Evolutionary conservation across 1,139 yeast genomes (phyloP).

Genomic region (Pichia sp.): DNA sequence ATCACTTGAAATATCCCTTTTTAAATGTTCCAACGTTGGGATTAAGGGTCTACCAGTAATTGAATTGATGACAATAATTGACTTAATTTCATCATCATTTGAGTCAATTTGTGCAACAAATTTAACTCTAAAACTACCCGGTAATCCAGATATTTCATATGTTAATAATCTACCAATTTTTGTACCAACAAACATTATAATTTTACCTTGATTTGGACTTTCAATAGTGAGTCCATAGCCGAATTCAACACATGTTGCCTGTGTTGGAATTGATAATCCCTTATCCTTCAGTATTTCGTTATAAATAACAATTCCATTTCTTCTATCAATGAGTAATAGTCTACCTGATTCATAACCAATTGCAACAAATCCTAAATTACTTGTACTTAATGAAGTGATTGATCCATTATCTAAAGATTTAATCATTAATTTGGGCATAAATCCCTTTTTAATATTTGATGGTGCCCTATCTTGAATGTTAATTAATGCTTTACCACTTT

Average conservation of each 20-base stretch:
- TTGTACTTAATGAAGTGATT: constrained; percentile 59
- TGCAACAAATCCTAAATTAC: constrained; percentile 81
- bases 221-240: constrained; percentile 49
- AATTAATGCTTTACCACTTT: constrained; percentile 30
- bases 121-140: constrained; percentile 63
- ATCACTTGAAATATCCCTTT: constrained; percentile 23
- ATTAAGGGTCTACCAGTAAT: constrained; percentile 54
- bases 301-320: constrained; percentile 75
- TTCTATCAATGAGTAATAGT: constrained; percentile 66
- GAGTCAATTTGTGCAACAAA: constrained; percentile 46
- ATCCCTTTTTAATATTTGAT: constrained; percentile 49
- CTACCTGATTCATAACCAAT: constrained; percentile 75
- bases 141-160: constrained; percentile 60
- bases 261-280: constrained; percentile 31
- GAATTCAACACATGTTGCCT: constrained; percentile 62
- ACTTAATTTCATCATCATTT: constrained; percentile 45
- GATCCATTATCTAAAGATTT: constrained; percentile 39
- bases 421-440: constrained; percentile 61
- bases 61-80: constrained; percentile 54
- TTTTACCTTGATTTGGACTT: constrained; percentile 61
- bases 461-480: constrained; percentile 38
- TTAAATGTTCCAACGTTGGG: constrained; percentile 56
- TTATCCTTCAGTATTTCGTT: constrained; percentile 41
- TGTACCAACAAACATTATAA: constrained; percentile 73
- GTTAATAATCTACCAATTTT: constrained; percentile 65